Conservation (phyloP, 2,329 filamentous ascomycete genomes). For the Fusarium guadeloupense region DNA sequence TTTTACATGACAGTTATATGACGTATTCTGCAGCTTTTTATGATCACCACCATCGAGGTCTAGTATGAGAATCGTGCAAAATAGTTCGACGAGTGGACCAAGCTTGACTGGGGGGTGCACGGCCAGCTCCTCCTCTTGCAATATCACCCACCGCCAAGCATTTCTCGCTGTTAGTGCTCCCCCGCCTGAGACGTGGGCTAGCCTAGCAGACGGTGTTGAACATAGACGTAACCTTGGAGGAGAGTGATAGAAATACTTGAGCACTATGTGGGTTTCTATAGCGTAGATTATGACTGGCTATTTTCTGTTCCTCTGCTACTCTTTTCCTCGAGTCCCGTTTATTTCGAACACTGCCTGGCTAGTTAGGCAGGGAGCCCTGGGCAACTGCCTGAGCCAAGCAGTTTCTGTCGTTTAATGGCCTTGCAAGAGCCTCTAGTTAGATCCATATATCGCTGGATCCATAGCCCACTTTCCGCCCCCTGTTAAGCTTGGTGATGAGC, state of each 20-base stretch:
- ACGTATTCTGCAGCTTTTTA: conserved; percentile 30
- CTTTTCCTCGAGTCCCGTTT: no score
- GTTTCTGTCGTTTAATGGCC: conserved; percentile 2
- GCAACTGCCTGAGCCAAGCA: conserved; percentile 1
- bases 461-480: conserved; percentile 30
- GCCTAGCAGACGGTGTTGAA: no score
- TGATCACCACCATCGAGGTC: conserved; percentile 27
- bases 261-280: no score
- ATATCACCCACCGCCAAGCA: conserved; percentile 21
- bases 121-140: conserved; percentile 7
- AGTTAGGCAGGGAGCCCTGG: conserved; percentile 6
- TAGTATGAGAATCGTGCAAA: conserved; percentile 34
- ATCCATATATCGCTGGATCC: conserved; percentile 11
- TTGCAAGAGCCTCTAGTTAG: conserved; percentile 29
- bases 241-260: no score
- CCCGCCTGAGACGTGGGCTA: neutral
- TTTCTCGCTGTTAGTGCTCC: conserved; percentile 1
- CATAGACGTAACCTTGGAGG: no score
- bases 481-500: conserved; percentile 17
- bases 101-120: conserved; percentile 24
- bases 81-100: conserved; percentile 23
- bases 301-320: no score
- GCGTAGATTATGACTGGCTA: no score
- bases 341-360: no score
- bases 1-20: conserved; percentile 20